These are phyloP conservation scores for Erigeron canadensis DNA, from an alignment of 129 eudicot genomes.

Conservation along the genomic window DNA sequence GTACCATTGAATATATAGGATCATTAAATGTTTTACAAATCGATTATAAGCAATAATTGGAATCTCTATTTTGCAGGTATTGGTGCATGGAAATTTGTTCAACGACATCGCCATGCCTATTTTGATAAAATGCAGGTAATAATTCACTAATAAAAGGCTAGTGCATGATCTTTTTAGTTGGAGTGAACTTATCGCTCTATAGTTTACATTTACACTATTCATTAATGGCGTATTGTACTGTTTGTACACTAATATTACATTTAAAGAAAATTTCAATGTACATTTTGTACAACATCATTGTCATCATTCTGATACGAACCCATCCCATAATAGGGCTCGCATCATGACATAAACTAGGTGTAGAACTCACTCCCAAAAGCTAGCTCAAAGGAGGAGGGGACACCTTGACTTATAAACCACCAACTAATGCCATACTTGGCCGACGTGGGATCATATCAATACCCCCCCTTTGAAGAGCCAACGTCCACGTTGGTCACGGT, in stretches of 20 bases:
- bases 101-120: constrained; percentile 93
- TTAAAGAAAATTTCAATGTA: neutral
- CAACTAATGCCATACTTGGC: too few relatives aligned
- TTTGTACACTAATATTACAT: neutral
- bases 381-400: too few relatives aligned
- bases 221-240: neutral
- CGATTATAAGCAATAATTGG: constrained; percentile 19
- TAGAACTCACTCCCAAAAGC: too few relatives aligned
- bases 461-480: too few relatives aligned
- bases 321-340: too few relatives aligned
- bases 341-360: too few relatives aligned
- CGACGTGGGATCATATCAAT: too few relatives aligned
- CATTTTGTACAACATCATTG: neutral
- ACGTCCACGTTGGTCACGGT: too few relatives aligned
- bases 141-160: neutral
- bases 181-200: neutral
- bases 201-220: neutral
- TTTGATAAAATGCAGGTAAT: constrained; percentile 95
- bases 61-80: constrained; percentile 44
- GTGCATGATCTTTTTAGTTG: constrained; percentile 7
- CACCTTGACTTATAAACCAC: too few relatives aligned
- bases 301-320: too few relatives aligned
- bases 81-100: constrained; percentile 94
- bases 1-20: too few relatives aligned
- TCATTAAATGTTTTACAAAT: constrained; percentile 1